Percentiles rank a stretch among this genome's conserved stretches.
Evolutionary conservation across 345 rosid genomes (phyloP).

Genomic region (Balakata baccata): DNA sequence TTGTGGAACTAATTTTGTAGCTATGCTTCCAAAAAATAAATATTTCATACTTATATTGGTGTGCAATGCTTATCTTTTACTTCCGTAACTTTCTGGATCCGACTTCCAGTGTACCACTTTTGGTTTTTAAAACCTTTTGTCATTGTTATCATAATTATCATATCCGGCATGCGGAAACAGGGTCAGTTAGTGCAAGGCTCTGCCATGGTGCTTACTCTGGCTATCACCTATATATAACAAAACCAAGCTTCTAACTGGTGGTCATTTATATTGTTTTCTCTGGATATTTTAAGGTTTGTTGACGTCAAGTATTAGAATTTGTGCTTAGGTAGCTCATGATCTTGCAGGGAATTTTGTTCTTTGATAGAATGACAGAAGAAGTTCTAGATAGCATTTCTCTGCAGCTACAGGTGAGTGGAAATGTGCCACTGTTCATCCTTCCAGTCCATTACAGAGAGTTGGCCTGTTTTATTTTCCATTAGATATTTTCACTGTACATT

Average conservation of each 20-base stretch:
- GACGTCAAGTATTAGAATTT: background rate
- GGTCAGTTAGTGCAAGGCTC: background rate
- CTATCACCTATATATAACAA: background rate
- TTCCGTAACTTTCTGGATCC: background rate
- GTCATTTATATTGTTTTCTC: background rate
- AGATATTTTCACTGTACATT: background rate
- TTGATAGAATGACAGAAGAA: conserved; percentile 78
- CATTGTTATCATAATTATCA: background rate
- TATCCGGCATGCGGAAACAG: background rate
- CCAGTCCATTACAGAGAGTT: background rate
- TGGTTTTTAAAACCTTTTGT: no score
- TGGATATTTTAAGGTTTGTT: background rate
- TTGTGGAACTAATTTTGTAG: background rate
- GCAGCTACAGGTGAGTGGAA: conserved; percentile 62
- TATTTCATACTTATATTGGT: background rate
- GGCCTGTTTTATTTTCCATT: conserved; percentile 1
- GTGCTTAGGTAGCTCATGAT: conserved; percentile 22
- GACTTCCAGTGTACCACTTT: background rate
- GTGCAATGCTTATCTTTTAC: background rate
- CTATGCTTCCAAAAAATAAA: background rate
- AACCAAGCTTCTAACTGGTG: background rate
- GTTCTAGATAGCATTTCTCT: conserved; percentile 63
- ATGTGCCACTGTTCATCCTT: conserved; percentile 4
- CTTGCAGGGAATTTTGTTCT: conserved; percentile 80
- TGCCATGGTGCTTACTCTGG: background rate